phyloP scores from a whole-genome alignment of 345 rosid genomes.

The Euphorbia lathyris region DNA sequence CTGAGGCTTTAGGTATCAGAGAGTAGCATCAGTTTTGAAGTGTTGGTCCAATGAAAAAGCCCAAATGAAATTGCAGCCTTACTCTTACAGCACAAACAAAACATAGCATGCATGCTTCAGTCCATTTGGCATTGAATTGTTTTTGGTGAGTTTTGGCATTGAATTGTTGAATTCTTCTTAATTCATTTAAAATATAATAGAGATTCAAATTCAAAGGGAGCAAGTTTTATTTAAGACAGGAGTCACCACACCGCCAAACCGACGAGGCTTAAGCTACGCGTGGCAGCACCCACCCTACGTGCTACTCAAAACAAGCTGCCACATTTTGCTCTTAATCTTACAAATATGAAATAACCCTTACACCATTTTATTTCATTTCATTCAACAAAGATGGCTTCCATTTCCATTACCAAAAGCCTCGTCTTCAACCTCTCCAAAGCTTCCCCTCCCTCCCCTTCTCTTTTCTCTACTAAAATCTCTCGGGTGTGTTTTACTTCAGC shows the following conservation, averaged over 20 bases:
- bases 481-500: constrained; percentile 37
- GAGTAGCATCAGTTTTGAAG: no score
- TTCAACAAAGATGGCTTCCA: constrained; percentile 27
- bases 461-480: constrained; percentile 20
- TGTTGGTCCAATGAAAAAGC: no score
- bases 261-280: constrained; percentile 3
- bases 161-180: no score
- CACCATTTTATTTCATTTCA: not conserved
- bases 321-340: constrained; percentile 10
- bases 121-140: no score
- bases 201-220: no score
- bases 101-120: no score
- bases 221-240: constrained; percentile 17
- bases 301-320: constrained; percentile 12
- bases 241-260: not conserved
- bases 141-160: no score
- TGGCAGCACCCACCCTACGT: constrained; percentile 13
- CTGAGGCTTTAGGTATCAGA: no score
- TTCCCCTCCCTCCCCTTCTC: constrained; percentile 14
- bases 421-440: constrained; percentile 25
- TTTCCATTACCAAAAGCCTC: constrained; percentile 21
- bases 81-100: no score
- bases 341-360: no score
- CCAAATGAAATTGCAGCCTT: no score
- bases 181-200: no score